A percentile compares a stretch with the other conserved stretches of the same genome.
phyloP scores from a whole-genome alignment of 306 rosid species.

The Potentilla sterilis region DNA sequence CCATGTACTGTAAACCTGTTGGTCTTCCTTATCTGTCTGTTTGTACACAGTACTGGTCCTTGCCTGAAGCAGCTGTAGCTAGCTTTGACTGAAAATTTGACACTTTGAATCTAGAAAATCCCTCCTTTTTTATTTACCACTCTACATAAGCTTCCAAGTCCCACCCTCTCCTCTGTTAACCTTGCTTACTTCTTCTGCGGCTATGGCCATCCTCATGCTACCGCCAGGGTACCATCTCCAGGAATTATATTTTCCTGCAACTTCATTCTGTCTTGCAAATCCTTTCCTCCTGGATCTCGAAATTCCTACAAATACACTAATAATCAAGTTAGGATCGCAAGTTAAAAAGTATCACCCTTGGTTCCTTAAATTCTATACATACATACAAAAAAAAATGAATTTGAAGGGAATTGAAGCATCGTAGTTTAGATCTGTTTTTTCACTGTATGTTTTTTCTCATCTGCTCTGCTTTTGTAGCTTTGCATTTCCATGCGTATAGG shows the following conservation, averaged over 20 bases:
- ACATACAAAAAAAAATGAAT: background rate
- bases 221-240: background rate
- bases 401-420: background rate
- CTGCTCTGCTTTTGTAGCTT: background rate
- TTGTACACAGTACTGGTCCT: background rate
- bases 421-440: background rate
- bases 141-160: background rate
- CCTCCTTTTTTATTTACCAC: background rate
- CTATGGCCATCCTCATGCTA: background rate
- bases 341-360: background rate
- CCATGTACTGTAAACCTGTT: background rate
- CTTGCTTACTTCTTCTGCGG: background rate
- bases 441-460: background rate
- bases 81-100: background rate
- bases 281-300: background rate
- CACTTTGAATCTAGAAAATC: background rate
- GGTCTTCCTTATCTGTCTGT: background rate
- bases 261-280: background rate
- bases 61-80: background rate
- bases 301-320: background rate
- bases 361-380: background rate
- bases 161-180: background rate
- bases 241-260: background rate
- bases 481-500: background rate
- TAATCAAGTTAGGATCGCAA: background rate